Base-by-base conservation (phyloP, 2,329 filamentous ascomycete genomes). In the Polychaeton citri region DNA sequence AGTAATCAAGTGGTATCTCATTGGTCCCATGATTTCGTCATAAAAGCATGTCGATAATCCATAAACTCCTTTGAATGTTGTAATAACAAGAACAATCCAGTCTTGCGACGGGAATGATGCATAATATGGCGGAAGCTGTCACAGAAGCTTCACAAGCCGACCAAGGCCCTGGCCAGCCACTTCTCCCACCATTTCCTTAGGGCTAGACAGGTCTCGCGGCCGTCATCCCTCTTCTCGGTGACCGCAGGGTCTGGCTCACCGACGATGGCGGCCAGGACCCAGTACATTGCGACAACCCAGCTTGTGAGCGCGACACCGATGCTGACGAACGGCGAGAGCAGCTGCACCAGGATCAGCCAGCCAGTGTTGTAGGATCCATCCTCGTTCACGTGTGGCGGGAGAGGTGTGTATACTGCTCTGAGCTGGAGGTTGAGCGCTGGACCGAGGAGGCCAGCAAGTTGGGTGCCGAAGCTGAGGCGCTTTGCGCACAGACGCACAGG, bases 251-350 rank as follows among this genome's bases (percentile, higher is more conserved):
- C 74, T 5, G 24, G 24, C 24, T 28, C 24, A 4, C 74, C 74
- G 33, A 79, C 58, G 8, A 77, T 69, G 47, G 66, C 66, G 17
- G 71, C 64, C 48, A 74, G 75, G 35, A 75, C 57, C 74, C 74
- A 78, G 57, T 77, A 79, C 15, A 63, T 68, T 1, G 71, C 73
- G 0, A 72, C 64, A 0, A 70, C 67, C 73, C 73, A 78, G 5
- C 68, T 64, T 1, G 68, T 66, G 10, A 75, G 52, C 15, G 72
- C 64, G 32, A 76, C 61, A 24, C 66, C 70, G 8, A 75, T 54
- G 36, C 71, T 71, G 33, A 76, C 53, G 26, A 77, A 48, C 2
- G 74, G 71, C 3, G 71, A 71, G 18, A 74, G 54, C 1, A 74
- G 46, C 41, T 73, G 65, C 33, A 76, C 62, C 35, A 65, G 42